Evolutionary conservation across 2,329 filamentous ascomycete species (phyloP).

Genomic region (Gyromitra esculenta): DNA sequence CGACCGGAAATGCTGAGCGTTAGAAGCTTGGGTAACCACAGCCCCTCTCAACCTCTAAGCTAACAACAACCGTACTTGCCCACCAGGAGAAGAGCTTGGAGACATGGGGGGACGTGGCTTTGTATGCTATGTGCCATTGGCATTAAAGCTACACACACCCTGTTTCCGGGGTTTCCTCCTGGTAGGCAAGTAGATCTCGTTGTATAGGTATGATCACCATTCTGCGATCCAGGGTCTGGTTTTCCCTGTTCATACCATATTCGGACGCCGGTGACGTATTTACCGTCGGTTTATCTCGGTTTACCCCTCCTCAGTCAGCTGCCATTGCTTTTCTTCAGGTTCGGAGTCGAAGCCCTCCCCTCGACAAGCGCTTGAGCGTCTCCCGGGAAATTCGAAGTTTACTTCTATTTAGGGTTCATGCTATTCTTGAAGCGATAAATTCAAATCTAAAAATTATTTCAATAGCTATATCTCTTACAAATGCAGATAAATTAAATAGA

Average conservation of each 20-base stretch:
- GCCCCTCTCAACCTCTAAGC: no score
- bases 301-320: conserved; percentile 22
- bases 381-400: no score
- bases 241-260: neutral
- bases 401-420: no score
- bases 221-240: neutral
- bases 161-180: no score
- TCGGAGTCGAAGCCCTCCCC: conserved; percentile 7
- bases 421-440: no score
- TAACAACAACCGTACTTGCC: neutral
- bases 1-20: no score
- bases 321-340: neutral
- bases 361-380: no score
- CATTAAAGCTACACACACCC: no score
- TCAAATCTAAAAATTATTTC: neutral
- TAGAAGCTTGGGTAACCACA: neutral
- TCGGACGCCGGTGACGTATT: neutral
- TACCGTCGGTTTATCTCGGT: neutral
- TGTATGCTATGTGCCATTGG: neutral
- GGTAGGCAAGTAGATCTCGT: neutral
- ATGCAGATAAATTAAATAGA: neutral
- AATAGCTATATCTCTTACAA: no score
- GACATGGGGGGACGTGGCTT: neutral
- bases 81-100: no score
- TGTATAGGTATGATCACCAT: neutral